Conservation (phyloP, 768 basidiomycete genomes). For the Udeniomyces megalosporus region DNA sequence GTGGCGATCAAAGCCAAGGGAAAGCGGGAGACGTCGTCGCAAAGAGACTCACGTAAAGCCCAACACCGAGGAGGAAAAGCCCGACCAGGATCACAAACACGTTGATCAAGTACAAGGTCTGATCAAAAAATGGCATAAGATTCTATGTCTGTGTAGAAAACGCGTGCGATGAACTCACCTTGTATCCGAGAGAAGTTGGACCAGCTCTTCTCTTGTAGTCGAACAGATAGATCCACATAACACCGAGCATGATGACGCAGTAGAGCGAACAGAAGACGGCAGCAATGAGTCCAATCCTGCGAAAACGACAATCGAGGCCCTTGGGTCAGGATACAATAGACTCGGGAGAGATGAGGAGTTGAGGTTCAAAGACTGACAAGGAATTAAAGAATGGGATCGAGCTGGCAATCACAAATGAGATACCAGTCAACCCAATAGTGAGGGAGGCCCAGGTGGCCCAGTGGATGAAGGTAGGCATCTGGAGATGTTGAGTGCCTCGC, state of each 20-base stretch:
- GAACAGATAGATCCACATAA: constrained; percentile 18
- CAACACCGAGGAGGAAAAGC: constrained; percentile 19
- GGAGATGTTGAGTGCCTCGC: constrained; percentile 18
- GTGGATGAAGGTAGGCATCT: constrained; percentile 14
- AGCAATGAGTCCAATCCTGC: constrained; percentile 5
- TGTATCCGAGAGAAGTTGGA: not conserved
- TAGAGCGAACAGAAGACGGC: constrained; percentile 20
- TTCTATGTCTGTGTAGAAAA: no score
- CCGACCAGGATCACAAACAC: constrained; percentile 18
- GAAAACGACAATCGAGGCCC: constrained; percentile 18
- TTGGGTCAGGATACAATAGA: no score
- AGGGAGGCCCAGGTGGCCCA: constrained; percentile 18
- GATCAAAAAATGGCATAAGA: no score
- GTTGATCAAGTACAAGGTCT: no score
- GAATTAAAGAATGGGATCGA: constrained; percentile 17
- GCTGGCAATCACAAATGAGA: constrained; percentile 20
- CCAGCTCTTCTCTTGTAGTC: not conserved
- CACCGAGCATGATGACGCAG: constrained; percentile 3
- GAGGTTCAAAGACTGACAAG: not conserved
- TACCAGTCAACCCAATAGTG: not conserved
- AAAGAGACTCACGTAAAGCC: constrained; percentile 11
- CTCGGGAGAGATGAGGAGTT: no score
- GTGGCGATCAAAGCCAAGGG: constrained; percentile 16
- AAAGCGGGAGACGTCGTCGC: constrained; percentile 6
- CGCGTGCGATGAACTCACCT: no score